A percentile compares a stretch with the other conserved stretches of the same genome.
Conservation (phyloP, 768 basidiomycete species). For the Pleurotus djamor region DNA sequence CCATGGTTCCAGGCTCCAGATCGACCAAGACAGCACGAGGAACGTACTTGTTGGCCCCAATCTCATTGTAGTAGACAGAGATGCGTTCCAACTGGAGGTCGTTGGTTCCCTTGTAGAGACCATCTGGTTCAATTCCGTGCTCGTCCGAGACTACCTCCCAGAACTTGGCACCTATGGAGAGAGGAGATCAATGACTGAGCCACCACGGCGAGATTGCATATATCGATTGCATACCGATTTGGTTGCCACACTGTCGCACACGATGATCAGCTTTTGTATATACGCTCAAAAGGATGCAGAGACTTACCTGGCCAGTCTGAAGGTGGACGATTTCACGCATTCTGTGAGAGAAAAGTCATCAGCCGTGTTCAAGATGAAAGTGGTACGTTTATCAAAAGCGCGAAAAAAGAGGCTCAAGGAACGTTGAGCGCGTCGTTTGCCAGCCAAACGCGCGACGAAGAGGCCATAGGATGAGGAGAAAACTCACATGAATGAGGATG, state of each 20-base stretch:
- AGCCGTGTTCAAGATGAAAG: conserved; percentile 23
- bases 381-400: conserved; percentile 43
- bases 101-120: conserved; percentile 89
- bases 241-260: conserved; percentile 87
- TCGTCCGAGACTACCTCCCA: conserved; percentile 99
- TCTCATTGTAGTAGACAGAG: conserved; percentile 98
- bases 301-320: conserved; percentile 92
- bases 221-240: conserved; percentile 74
- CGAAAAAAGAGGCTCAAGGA: conserved; percentile 17
- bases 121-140: conserved; percentile 94
- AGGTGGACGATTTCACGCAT: conserved; percentile 99
- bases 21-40: conserved; percentile 97
- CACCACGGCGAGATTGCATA: conserved; percentile 12
- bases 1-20: conserved; percentile 97
- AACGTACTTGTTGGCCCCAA: conserved; percentile 94
- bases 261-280: conserved; percentile 17
- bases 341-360: conserved; percentile 43
- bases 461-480: conserved; percentile 5
- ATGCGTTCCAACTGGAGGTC: conserved; percentile 97
- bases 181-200: conserved; percentile 13
- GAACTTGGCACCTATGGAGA: conserved; percentile 78
- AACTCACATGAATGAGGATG: conserved; percentile 7
- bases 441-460: conserved; percentile 13
- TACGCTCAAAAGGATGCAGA: not conserved
- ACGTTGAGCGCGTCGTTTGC: conserved; percentile 26